Conservation (phyloP, 2,329 filamentous ascomycete species). For the Xylariales sp. region DNA sequence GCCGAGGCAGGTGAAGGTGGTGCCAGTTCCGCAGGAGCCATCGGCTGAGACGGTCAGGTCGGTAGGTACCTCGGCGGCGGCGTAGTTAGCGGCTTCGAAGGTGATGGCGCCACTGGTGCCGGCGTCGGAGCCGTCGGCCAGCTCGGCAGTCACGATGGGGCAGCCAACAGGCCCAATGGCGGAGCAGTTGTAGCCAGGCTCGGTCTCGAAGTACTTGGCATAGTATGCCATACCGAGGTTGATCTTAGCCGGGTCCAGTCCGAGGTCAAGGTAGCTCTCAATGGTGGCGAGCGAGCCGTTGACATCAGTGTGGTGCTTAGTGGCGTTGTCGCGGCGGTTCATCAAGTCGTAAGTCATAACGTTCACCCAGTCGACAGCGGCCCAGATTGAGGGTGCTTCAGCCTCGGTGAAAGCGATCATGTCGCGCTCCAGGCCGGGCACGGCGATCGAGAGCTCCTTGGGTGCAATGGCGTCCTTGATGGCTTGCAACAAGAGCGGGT, state of each 20-base stretch:
- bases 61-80: constrained; percentile 12
- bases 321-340: constrained; percentile 62
- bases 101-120: constrained; percentile 57
- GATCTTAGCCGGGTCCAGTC: constrained; percentile 45
- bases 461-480: constrained; percentile 54
- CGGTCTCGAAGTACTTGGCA: constrained; percentile 59
- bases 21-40: constrained; percentile 26
- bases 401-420: constrained; percentile 62
- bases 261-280: constrained; percentile 54
- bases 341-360: constrained; percentile 43
- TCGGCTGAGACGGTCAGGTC: constrained; percentile 21
- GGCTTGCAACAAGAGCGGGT: constrained; percentile 54
- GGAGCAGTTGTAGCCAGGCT: constrained; percentile 32
- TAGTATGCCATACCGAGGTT: constrained; percentile 66
- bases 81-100: constrained; percentile 34
- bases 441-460: constrained; percentile 63
- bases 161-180: constrained; percentile 47
- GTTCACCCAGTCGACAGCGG: constrained; percentile 63
- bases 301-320: constrained; percentile 63
- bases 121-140: constrained; percentile 52
- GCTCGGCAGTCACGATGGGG: constrained; percentile 51
- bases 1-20: constrained; percentile 22
- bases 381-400: constrained; percentile 54
- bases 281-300: constrained; percentile 48
- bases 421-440: constrained; percentile 59